These are phyloP conservation scores for Gigaspora rosea DNA, from an alignment of 192 early-diverging fungal species.

Conservation along the genomic window DNA sequence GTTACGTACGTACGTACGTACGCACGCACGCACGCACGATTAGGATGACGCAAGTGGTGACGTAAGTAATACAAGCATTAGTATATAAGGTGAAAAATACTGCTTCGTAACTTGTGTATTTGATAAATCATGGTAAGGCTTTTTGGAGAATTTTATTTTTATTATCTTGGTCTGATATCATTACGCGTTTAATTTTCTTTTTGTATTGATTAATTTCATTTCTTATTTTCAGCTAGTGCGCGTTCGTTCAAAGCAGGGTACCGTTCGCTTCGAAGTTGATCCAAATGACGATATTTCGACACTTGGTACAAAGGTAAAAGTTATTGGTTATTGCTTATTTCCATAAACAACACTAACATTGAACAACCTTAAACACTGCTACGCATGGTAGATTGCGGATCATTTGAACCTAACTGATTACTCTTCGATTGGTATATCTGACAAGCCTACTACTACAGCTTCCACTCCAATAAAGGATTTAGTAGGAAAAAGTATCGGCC, in stretches of 20 bases:
- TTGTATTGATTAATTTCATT: too few relatives aligned
- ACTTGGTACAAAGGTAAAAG: constrained; percentile 59
- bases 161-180: too few relatives aligned
- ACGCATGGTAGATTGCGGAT: constrained; percentile 41
- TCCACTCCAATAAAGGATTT: constrained; percentile 37
- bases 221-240: constrained; percentile 58
- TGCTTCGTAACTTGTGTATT: too few relatives aligned
- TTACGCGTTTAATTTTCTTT: too few relatives aligned
- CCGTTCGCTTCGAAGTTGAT: constrained; percentile 63
- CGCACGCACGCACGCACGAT: too few relatives aligned
- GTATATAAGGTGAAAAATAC: too few relatives aligned
- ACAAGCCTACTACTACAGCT: constrained; percentile 37
- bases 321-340: not conserved
- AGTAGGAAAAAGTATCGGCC: constrained; percentile 36
- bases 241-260: constrained; percentile 70
- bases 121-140: too few relatives aligned
- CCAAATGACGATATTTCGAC: constrained; percentile 50
- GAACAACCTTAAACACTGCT: not conserved
- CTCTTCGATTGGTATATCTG: constrained; percentile 44
- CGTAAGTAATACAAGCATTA: too few relatives aligned
- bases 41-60: too few relatives aligned
- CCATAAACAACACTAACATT: not conserved
- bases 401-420: constrained; percentile 47
- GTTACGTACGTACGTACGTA: too few relatives aligned
- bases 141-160: too few relatives aligned